phyloP scores from a whole-genome alignment of 2,329 filamentous ascomycete genomes.

The Ascochyta rabiei region DNA sequence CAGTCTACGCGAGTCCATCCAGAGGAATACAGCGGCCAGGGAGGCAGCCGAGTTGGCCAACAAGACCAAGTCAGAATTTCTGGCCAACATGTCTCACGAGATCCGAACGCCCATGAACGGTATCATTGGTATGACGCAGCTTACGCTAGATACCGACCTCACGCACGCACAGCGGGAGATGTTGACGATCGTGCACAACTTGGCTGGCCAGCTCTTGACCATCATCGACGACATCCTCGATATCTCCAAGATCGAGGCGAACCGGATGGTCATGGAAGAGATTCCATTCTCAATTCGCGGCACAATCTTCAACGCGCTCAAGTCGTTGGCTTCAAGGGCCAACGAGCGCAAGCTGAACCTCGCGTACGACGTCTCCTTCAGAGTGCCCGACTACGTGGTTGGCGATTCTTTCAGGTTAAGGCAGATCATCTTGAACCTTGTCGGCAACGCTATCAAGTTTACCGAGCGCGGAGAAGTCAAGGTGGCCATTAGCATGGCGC shows the following conservation, averaged over 20 bases:
- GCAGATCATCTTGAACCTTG: constrained; percentile 95
- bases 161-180: constrained; percentile 97
- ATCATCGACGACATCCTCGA: constrained; percentile 86
- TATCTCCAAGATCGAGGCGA: constrained; percentile 83
- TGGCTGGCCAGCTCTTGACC: constrained; percentile 93
- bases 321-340: constrained; percentile 94
- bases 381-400: constrained; percentile 92
- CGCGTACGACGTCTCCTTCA: constrained; percentile 90
- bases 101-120: constrained; percentile 98
- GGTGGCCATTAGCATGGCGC: constrained; percentile 80
- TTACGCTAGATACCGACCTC: constrained; percentile 91
- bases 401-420: constrained; percentile 95
- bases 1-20: constrained; percentile 92
- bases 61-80: constrained; percentile 97
- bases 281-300: constrained; percentile 94
- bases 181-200: constrained; percentile 96
- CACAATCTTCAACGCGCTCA: constrained; percentile 95
- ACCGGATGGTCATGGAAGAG: constrained; percentile 97
- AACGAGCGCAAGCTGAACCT: constrained; percentile 94
- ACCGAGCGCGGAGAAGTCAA: constrained; percentile 96
- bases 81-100: constrained; percentile 99
- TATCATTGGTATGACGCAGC: constrained; percentile 96
- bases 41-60: constrained; percentile 96
- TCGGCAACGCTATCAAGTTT: constrained; percentile 99
- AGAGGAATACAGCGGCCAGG: constrained; percentile 92